Base-by-base conservation (phyloP, 2,329 filamentous ascomycete genomes). In the Neocucurbitaria cava region DNA sequence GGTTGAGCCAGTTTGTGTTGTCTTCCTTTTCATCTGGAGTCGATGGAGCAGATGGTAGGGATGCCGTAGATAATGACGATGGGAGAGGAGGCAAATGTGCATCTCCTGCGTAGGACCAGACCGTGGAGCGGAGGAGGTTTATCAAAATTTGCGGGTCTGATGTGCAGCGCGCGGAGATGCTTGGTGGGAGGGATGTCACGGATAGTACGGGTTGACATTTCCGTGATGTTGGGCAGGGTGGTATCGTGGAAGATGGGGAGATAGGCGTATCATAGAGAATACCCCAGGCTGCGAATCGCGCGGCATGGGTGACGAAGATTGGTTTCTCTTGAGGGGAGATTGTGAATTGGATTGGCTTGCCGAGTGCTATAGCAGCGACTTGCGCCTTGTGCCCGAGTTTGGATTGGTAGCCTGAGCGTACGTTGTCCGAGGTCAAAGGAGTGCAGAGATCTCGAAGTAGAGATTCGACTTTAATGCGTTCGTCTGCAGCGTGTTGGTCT, bases 401-500 rank as follows among this genome's bases (percentile, higher is more conserved):
- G 24, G 73, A 76, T 30, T 59, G 60, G 42, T 68, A 74, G 7
- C 21, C 20, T 28, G 54, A 43, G 15, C 56, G 46, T 28, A 49
- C 28, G 3, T 46, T 11, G 17, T 47, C 24, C 28, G 68, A 52
- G 58, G 66, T 41, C 6, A 49, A 17, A 26, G 70, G 70, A 5
- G 56, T 57, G 62, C 82, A 86, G 28, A 90, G 76, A 2, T 85
- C 81, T 21, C 69, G 58, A 71, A 96, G 86, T 1, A 99, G 80
- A 0, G 75, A 71, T 70, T 99, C 95, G 1, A 98, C 84, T 1
- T 88, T 87, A 58, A 90, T 87, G 41, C 95, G 85, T 77, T 99
- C 95, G 71, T 97, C 94, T 3, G 93, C 95, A 0, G 95, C 95
- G 71, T 99, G 95, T 69, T 99, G 95, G 68, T 99, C 95, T 5